Evolutionary conservation across 2,329 filamentous ascomycete species (phyloP), one percentile per base, ranked within the genome.

Genomic region (Aspergillus cejpii): DNA sequence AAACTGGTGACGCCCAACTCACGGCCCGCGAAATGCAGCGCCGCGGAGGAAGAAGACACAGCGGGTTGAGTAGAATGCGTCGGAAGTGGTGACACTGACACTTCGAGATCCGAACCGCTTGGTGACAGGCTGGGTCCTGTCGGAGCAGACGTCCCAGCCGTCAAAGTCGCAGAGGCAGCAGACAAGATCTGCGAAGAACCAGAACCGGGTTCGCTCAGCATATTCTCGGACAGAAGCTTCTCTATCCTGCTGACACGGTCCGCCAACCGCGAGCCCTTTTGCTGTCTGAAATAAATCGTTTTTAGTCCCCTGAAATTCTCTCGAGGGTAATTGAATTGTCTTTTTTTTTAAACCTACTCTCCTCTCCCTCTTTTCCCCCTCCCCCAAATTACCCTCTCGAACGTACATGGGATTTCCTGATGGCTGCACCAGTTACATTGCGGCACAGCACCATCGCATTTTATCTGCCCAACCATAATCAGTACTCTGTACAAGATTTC

Each of bases 341-440:
- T 2, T n/a, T n/a, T n/a, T n/a, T n/a, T n/a, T n/a, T n/a, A n/a
- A n/a, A 37, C 51, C 50, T 56, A 63, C 61, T 45, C 41, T 44
- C 57, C 49, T 20, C 44, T 45, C 24, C 45, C 51, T 6, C 50
- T 51, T 48, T 61, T 66, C n/a, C 61, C 53, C 42, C 56, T 59
- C 24, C 60, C 54, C 20, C 50, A 55, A 21, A 59, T 48, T 7
- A 54, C 53, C 45, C 66, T 49, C 21, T 61, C 64, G 53, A 74
- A 76, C 6, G 71, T 75, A 56, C 74, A 77, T 14, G 65, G 55
- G 15, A 73, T 62, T 43, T 65, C 59, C 50, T 75, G 74, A 55
- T 75, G 71, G 39, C 62, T 65, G 53, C 74, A 76, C 73, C 73
- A 76, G 55, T 76, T 71, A 58, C 74, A 76, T 39, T 66, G 62